These are phyloP conservation scores for Knoxia roxburghii DNA, from an alignment of 257 asterid genomes.

Conservation along the genomic window DNA sequence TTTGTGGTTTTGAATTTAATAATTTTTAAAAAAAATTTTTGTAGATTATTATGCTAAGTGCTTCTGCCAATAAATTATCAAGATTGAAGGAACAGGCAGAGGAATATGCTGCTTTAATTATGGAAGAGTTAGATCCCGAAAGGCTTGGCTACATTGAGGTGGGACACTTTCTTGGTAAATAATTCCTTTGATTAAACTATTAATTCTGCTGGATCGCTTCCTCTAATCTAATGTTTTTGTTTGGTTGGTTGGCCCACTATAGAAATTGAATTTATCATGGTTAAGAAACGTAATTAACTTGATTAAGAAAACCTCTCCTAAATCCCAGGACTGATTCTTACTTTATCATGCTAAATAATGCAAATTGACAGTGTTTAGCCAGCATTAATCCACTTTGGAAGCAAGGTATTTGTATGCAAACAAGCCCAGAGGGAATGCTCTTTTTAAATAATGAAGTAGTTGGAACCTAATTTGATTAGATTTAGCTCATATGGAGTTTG, in stretches of 20 bases:
- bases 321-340: no score
- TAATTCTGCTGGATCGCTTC: no score
- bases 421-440: neutral
- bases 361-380: neutral
- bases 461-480: slow-evolving; percentile 7
- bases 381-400: neutral
- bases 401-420: no score
- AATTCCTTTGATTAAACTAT: neutral
- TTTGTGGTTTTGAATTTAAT: no score
- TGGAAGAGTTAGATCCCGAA: slow-evolving; percentile 98
- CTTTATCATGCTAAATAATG: neutral
- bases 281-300: neutral
- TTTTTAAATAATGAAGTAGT: neutral
- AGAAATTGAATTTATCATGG: no score
- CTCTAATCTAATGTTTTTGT: no score
- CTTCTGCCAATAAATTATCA: slow-evolving; percentile 87
- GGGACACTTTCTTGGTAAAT: neutral
- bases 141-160: slow-evolving; percentile 99
- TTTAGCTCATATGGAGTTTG: neutral
- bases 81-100: slow-evolving; percentile 95
- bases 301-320: neutral
- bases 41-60: slow-evolving; percentile 93
- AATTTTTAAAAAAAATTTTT: no score
- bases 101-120: slow-evolving; percentile 92
- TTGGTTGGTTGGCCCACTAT: no score